These are phyloP conservation scores for Lactarius vividus DNA, from an alignment of 768 basidiomycete genomes.

Conservation along the genomic window DNA sequence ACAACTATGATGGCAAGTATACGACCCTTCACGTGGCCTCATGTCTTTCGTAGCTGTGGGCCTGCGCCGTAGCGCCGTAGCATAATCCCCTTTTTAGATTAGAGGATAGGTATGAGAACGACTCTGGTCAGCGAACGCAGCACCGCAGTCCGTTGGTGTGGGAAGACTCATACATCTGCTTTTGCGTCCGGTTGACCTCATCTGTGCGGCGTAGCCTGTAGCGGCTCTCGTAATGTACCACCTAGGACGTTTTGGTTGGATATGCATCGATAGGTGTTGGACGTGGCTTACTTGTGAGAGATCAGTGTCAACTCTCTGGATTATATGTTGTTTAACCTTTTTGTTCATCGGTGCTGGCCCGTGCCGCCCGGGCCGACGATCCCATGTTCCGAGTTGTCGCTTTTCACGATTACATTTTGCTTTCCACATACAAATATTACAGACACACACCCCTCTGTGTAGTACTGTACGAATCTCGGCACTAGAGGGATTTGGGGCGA, in stretches of 20 bases:
- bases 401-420: too few relatives aligned
- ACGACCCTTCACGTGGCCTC: neutral
- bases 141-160: neutral
- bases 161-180: neutral
- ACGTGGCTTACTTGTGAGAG: slow-evolving; percentile 21
- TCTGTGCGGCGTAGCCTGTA: neutral
- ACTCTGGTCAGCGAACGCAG: neutral
- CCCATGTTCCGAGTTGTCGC: too few relatives aligned
- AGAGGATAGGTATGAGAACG: neutral
- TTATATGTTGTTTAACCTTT: neutral
- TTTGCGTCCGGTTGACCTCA: neutral
- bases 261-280: slow-evolving; percentile 55
- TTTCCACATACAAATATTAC: too few relatives aligned
- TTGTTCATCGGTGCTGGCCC: too few relatives aligned
- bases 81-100: neutral
- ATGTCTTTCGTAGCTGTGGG: neutral
- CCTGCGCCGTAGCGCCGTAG: neutral
- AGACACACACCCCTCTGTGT: too few relatives aligned
- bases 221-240: neutral
- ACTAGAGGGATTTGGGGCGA: too few relatives aligned
- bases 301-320: neutral
- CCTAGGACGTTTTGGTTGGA: slow-evolving; percentile 53
- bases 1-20: neutral
- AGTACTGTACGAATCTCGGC: too few relatives aligned
- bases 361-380: too few relatives aligned